These are phyloP conservation scores for Closterium sp. DNA, from an alignment of 139 green algal species.

Conservation along the genomic window DNA sequence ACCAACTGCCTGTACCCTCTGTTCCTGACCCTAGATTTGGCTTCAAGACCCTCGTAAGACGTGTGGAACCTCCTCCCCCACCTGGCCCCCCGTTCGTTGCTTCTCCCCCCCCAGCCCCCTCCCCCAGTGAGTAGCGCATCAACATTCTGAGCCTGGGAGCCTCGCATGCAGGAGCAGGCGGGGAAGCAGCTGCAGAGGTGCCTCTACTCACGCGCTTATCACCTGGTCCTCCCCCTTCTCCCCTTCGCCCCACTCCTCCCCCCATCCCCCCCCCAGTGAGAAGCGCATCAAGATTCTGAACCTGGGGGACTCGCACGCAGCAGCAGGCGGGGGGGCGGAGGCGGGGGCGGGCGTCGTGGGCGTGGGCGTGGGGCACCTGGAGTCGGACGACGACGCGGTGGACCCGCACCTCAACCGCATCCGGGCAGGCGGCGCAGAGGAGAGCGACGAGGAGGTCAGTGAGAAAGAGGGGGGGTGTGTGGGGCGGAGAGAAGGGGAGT, in stretches of 20 bases:
- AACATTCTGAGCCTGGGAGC: too few relatives aligned
- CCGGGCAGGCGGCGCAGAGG: constrained; percentile 16
- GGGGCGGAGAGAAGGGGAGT: not conserved
- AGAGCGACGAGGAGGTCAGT: constrained; percentile 47
- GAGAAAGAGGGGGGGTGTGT: not conserved
- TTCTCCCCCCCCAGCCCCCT: too few relatives aligned
- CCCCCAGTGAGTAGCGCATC: too few relatives aligned
- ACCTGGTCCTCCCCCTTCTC: too few relatives aligned
- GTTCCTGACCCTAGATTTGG: too few relatives aligned
- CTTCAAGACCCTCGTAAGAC: too few relatives aligned
- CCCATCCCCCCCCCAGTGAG: not conserved
- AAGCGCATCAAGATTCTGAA: constrained; percentile 49
- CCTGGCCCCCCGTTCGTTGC: too few relatives aligned
- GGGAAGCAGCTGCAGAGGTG: too few relatives aligned
- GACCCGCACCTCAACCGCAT: constrained; percentile 47
- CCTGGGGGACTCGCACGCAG: constrained; percentile 26
- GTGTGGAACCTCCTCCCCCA: too few relatives aligned
- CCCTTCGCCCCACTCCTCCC: not conserved
- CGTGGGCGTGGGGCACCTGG: not conserved
- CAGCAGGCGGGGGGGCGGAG: constrained; percentile 6
- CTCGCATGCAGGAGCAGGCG: too few relatives aligned
- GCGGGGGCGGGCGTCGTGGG: not conserved
- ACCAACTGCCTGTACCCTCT: too few relatives aligned
- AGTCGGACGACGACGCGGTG: constrained; percentile 20
- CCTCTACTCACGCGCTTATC: too few relatives aligned